Evolutionary conservation across 768 basidiomycete species (phyloP).

Genomic region (Termitomyces sp.): DNA sequence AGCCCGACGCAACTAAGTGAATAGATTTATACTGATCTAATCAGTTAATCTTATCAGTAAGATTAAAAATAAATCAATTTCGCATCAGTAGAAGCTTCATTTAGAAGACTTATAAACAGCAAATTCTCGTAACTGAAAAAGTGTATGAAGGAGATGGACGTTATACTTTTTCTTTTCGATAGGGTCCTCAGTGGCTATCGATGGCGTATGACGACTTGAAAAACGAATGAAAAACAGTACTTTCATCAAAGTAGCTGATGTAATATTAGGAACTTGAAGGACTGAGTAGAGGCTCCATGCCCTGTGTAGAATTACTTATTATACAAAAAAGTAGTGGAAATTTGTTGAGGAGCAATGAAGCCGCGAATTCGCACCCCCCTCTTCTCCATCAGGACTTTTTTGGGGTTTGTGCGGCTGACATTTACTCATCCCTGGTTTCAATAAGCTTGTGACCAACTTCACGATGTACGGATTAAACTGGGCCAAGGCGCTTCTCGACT

Average conservation of each 20-base stretch:
- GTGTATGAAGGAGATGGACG: background rate
- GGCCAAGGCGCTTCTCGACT: background rate
- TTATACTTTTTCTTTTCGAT: background rate
- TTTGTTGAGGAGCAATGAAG: background rate
- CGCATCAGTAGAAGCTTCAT: too few species aligned
- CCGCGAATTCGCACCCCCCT: background rate
- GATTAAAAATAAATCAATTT: too few species aligned
- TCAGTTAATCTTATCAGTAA: too few species aligned
- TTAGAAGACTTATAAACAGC: too few species aligned
- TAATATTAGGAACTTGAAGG: background rate
- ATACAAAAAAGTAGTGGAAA: background rate
- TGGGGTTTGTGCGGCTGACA: background rate
- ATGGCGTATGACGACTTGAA: background rate
- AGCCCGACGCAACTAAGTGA: too few species aligned
- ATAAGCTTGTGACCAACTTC: background rate
- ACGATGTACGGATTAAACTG: background rate
- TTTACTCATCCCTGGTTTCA: background rate
- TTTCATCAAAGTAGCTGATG: background rate
- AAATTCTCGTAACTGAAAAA: background rate
- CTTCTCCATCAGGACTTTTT: background rate
- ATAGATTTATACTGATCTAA: too few species aligned
- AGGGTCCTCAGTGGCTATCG: background rate
- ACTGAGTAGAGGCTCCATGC: background rate
- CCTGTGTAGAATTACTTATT: background rate
- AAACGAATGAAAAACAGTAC: background rate